Conservation (phyloP, 179 eudicot species). For the Carnegiea gigantea region DNA sequence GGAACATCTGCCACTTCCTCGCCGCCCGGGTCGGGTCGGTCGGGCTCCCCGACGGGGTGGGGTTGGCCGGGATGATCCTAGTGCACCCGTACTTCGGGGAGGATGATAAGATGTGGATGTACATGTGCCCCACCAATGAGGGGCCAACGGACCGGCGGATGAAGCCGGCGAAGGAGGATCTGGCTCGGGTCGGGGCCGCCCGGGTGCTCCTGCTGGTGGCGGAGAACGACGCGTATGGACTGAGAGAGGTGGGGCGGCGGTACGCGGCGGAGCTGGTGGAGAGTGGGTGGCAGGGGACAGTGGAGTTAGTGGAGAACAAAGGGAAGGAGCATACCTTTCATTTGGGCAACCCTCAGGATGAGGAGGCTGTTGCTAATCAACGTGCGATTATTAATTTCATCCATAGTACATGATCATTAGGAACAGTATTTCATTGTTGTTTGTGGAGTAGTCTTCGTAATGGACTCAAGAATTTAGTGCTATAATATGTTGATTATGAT, state of each 20-base stretch:
- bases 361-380: slow-evolving; percentile 9
- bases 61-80: slow-evolving; percentile 33
- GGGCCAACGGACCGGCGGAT: slow-evolving; percentile 35
- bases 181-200: slow-evolving; percentile 23
- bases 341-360: not conserved
- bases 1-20: slow-evolving; percentile 36
- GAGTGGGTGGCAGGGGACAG: slow-evolving; percentile 35
- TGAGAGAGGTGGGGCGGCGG: slow-evolving; percentile 20
- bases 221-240: slow-evolving; percentile 26
- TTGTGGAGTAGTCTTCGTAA: no score
- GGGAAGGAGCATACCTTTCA: slow-evolving; percentile 24
- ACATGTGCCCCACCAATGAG: slow-evolving; percentile 34
- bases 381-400: slow-evolving; percentile 11
- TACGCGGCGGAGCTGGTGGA: slow-evolving; percentile 27
- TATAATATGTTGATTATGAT: no score
- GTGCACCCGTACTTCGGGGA: slow-evolving; percentile 42
- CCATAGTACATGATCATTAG: not conserved
- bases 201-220: slow-evolving; percentile 40
- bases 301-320: slow-evolving; percentile 29
- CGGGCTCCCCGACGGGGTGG: slow-evolving; percentile 19
- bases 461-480: no score
- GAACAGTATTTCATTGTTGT: no score
- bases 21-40: slow-evolving; percentile 25
- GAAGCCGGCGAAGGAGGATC: slow-evolving; percentile 34
- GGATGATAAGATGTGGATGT: slow-evolving; percentile 42